Evolutionary conservation across 352 stramenopile species (phyloP), one percentile per base, ranked within the genome.

Genomic region (Phytopythium helicoides): DNA sequence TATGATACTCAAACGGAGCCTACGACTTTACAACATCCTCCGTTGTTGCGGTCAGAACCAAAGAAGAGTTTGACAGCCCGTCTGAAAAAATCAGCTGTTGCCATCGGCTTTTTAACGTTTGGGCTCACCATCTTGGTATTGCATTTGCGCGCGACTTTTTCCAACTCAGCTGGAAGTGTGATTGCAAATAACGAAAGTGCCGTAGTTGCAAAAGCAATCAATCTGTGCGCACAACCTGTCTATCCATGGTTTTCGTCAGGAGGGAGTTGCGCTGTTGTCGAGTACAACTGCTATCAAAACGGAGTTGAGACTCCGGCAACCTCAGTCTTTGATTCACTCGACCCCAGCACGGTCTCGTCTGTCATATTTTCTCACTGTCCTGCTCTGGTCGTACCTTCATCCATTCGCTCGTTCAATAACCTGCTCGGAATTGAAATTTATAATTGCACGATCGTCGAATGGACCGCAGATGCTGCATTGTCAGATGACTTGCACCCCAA

Each of bases 281-380:
- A 74, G 10, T 66, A 64, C 49, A 72, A 56, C 37, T 81, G 68
- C 62, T 55, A 71, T 33, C 58, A 46, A 11, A 45, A 71, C 0
- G 33, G 39, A 15, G 52, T 81, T 5, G 28, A 5, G 5, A 9
- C 5, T 9, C 28, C 28, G 9, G 28, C 28, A 33, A 9, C 28
- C 28, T 10, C 28, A 33, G 28, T 33, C 28, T 33, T 33, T 9
- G 28, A 33, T 9, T 33, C 36, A 22, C 56, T 81, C 0, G 68
- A 82, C 18, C 6, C 15, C 2, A 54, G 48, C 10, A 63, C 73
- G 35, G 55, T 82, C 22, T 68, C 75, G 46, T 76, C 54, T 7
- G 56, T 80, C 18, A 76, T 83, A 34, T 49, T 83, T 31, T 62
- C 69, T 9, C 69, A 78, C 37, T 83, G 69, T 18, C 47, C 60